Evolutionary conservation across 768 basidiomycete genomes (phyloP), one percentile per base, ranked within the genome.

Genomic region (Dacryopinax primogenitus): DNA sequence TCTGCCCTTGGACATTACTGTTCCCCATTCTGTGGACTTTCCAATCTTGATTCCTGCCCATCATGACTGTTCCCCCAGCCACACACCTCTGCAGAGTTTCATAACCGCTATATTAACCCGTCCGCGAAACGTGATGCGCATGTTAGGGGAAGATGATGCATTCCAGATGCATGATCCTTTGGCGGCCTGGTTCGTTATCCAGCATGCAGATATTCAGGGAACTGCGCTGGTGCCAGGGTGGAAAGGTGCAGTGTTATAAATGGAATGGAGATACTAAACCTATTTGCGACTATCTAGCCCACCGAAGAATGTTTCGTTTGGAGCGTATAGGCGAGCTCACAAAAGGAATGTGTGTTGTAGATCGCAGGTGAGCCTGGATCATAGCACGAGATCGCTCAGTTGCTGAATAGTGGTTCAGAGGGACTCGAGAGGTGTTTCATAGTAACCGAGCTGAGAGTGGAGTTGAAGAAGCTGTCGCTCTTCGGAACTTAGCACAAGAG

Each of bases 81-180:
- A 68, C 65, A 36, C 18, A 62, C 21, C 65, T 66, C 13, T 63
- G 12, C 68, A 15, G n/a, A 62, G 67, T 44, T 71, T 71, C 63
- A 73, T 74, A 12, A 67, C 71, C 9, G 68, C 74, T 9, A 75
- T 79, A 73, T 71, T 79, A 2, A 67, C 71, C 21, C 72, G 78
- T 0, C 76, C 78, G 3, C 64, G 74, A 12, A 73, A 74, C 32
- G 68, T 78, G 23, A 75, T 78, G 68, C 66, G 63, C n/a, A 62
- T 64, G 45, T 75, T 77, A 33, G 77, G 77, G 1, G 45, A 64
- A 21, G 36, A 41, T 21, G 67, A 67, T 45, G 63, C 63, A 28
- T 62, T 65, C 62, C 47, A 47, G 72, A 75, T 78, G 74, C 79
- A 80, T 68, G 79, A 80, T 65, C 79, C 79, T 12, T 71, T 77